Evolutionary conservation across 306 rosid species (phyloP).

Genomic region (Abrus pulchellus): DNA sequence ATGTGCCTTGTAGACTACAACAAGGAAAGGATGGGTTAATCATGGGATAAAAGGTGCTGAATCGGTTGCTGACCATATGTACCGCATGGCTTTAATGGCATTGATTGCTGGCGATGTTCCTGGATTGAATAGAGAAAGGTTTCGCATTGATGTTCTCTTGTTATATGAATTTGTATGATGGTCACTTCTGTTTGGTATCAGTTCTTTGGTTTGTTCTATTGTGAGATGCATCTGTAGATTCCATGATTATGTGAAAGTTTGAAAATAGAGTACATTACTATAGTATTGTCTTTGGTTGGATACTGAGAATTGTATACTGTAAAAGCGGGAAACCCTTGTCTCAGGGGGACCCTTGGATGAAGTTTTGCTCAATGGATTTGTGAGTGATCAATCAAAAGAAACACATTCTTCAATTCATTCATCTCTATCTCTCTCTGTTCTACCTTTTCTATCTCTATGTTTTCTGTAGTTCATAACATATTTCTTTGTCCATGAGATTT

Average conservation of each 20-base stretch:
- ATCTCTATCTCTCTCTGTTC: neutral
- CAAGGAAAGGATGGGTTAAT: slow-evolving; percentile 95
- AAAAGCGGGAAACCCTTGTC: no score
- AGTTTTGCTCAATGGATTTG: no score
- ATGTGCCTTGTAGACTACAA: slow-evolving; percentile 72
- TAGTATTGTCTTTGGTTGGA: slow-evolving; percentile 15
- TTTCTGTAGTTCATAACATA: neutral
- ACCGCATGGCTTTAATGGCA: slow-evolving; percentile 92
- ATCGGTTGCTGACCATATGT: slow-evolving; percentile 95
- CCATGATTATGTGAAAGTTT: slow-evolving; percentile 24
- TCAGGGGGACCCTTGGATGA: no score
- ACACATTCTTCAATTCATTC: no score
- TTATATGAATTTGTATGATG: slow-evolving; percentile 16
- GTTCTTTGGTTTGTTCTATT: slow-evolving; percentile 7
- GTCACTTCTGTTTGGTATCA: slow-evolving; percentile 17
- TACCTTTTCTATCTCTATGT: no score
- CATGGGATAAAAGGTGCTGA: slow-evolving; percentile 91
- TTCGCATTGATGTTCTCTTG: slow-evolving; percentile 21
- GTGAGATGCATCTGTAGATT: slow-evolving; percentile 38
- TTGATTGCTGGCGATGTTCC: slow-evolving; percentile 78
- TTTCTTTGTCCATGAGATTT: slow-evolving; percentile 24
- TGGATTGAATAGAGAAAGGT: slow-evolving; percentile 91
- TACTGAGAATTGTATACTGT: neutral
- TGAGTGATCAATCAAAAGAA: no score
- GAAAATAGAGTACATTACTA: slow-evolving; percentile 25